These are phyloP conservation scores for Anisodus acutangulus DNA, from an alignment of 257 asterid genomes.

Conservation along the genomic window DNA sequence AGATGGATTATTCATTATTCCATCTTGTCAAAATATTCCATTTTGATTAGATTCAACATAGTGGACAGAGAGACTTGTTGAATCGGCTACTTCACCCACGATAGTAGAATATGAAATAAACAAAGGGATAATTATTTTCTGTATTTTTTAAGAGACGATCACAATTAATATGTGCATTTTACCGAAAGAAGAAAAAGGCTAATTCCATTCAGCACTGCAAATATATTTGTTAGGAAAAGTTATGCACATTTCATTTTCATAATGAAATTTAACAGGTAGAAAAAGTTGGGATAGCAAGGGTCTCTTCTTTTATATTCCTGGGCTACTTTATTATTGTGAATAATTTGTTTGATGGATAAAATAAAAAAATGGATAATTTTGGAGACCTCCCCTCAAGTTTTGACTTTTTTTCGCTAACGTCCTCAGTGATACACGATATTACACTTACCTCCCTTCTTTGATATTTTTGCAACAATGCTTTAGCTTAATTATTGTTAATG, in stretches of 20 bases:
- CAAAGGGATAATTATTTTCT: neutral
- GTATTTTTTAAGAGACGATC: neutral
- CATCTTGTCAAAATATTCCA: conserved; percentile 4
- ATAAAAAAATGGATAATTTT: too few species aligned
- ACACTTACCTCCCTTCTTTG: too few species aligned
- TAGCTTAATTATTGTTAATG: too few species aligned
- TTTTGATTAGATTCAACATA: neutral
- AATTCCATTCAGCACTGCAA: neutral
- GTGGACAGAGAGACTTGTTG: neutral
- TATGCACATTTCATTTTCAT: neutral
- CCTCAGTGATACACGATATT: too few species aligned
- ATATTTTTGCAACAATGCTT: too few species aligned
- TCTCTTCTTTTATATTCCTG: neutral
- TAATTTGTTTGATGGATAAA: too few species aligned
- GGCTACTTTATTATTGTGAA: neutral
- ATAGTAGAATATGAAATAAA: neutral
- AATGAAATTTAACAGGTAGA: neutral
- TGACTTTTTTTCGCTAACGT: too few species aligned
- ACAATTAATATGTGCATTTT: neutral
- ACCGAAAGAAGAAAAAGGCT: neutral
- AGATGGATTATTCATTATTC: conserved; percentile 22
- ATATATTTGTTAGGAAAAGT: neutral
- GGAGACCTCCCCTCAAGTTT: too few species aligned
- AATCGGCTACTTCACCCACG: neutral
- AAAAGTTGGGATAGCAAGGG: neutral